phyloP scores from a whole-genome alignment of 2,329 filamentous ascomycete genomes.

The Aureobasidium sp. region DNA sequence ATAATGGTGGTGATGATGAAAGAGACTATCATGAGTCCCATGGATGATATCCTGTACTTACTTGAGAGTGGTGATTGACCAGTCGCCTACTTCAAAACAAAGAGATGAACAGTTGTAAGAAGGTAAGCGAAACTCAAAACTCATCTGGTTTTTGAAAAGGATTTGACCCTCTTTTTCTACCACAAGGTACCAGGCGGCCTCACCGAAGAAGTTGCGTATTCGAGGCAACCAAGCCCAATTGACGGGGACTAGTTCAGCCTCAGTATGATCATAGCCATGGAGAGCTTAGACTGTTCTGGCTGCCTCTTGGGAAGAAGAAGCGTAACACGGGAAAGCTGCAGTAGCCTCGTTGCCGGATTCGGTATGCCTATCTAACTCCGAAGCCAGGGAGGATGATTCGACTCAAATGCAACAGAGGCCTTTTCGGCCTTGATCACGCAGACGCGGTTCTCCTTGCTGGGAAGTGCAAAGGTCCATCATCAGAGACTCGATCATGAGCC shows the following conservation, averaged over 20 bases:
- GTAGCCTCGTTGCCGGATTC: constrained; percentile 10
- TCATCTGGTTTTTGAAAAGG: constrained; percentile 7
- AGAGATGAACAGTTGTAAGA: not conserved
- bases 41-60: not conserved
- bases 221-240: constrained; percentile 9
- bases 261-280: constrained; percentile 9
- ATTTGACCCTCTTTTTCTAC: constrained; percentile 9
- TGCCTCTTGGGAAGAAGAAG: constrained; percentile 5
- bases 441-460: constrained; percentile 12
- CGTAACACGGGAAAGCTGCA: constrained; percentile 12
- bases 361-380: constrained; percentile 8
- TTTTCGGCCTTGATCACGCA: constrained; percentile 12
- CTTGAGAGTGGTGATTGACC: not conserved
- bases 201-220: constrained; percentile 11
- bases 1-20: not conserved
- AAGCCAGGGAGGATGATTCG: constrained; percentile 13
- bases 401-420: constrained; percentile 10
- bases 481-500: constrained; percentile 9
- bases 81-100: not conserved
- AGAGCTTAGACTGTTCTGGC: constrained; percentile 4
- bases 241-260: constrained; percentile 12
- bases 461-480: constrained; percentile 8
- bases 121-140: not conserved
- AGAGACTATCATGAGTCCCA: not conserved
- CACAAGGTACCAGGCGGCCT: constrained; percentile 8